Base-by-base conservation (phyloP, 2,329 filamentous ascomycete genomes). In the Penicillium sp. region DNA sequence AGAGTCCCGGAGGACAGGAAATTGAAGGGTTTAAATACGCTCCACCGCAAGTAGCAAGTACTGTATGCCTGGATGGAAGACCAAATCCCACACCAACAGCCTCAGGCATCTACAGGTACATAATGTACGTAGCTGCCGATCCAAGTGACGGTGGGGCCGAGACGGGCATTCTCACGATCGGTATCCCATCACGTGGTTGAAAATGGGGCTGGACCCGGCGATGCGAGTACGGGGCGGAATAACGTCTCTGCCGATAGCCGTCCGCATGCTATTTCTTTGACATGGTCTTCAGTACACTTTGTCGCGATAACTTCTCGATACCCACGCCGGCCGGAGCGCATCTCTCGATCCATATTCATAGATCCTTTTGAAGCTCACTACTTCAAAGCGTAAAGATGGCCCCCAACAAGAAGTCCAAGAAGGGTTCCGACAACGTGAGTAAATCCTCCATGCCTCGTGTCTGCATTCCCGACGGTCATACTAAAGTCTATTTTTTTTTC, bases 371-470 rank as follows among this genome's bases (percentile, higher is more conserved):
- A 55, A 50, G 51, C 49, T 36, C 46, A 32, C 49, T 50, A 56
- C 53, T 57, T 52, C 42, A 47, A 33, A 43, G 39, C 48, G 45
- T 41, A 72, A 74, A 72, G 76, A 84, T 84, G 80, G 80, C 79
- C 71, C 79, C 74, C 74, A 77, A 73, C 74, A 77, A 79, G 73
- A 81, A 86, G 82, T 79, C 80, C 78, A 75, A 75, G 68, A 94
- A 90, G 80, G 84, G 88, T 76, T 82, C 86, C 69, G 86, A 90
- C 78, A 83, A 77, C 76, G 53, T 57, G 45, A 54, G 55, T 51
- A 6, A 36, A 38, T 13, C 11, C 4, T 33, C 3, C 5, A 9
- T 29, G 26, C 13, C 34, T 18, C 13, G n/a, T 28, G 38, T 13
- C 18, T 28, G n/a, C 18, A 35, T 25, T 37, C 29, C 13, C 27